phyloP scores from a whole-genome alignment of 768 basidiomycete genomes.

The Psilocybe sp. region DNA sequence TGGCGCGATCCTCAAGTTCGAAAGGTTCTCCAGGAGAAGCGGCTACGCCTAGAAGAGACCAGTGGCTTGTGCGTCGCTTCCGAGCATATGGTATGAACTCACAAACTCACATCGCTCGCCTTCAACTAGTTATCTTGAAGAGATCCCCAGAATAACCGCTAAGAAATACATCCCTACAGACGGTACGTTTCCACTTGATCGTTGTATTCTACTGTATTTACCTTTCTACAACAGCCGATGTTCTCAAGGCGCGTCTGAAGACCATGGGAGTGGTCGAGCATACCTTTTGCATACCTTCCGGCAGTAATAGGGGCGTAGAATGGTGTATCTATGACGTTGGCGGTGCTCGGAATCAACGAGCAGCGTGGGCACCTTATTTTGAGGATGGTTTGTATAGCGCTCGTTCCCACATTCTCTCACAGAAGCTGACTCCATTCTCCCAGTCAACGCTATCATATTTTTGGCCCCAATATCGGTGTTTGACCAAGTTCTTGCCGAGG shows the following conservation, averaged over 20 bases:
- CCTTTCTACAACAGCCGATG: conserved; percentile 50
- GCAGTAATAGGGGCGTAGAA: conserved; percentile 54
- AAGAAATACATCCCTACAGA: conserved; percentile 82
- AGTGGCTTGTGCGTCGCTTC: conserved; percentile 71
- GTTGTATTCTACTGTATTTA: neutral
- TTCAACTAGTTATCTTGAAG: conserved; percentile 66
- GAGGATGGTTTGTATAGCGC: conserved; percentile 60
- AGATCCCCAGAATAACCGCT: conserved; percentile 76
- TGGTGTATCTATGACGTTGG: conserved; percentile 90
- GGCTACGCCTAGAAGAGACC: conserved; percentile 73
- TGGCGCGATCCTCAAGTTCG: conserved; percentile 75
- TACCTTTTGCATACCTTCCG: conserved; percentile 62
- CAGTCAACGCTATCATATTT: conserved; percentile 87
- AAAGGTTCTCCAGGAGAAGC: conserved; percentile 60
- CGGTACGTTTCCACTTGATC: conserved; percentile 37
- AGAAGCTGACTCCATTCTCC: conserved; percentile 3
- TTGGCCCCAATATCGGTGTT: conserved; percentile 86
- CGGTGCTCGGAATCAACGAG: conserved; percentile 75
- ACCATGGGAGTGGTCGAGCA: conserved; percentile 82
- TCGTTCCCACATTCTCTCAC: neutral
- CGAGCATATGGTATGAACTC: too few relatives aligned
- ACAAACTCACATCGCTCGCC: conserved; percentile 1
- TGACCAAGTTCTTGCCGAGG: conserved; percentile 71
- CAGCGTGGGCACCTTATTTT: conserved; percentile 88
- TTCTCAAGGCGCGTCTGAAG: conserved; percentile 78